Evolutionary conservation across 2,329 filamentous ascomycete species (phyloP).

Genomic region (Orbilia javanica): DNA sequence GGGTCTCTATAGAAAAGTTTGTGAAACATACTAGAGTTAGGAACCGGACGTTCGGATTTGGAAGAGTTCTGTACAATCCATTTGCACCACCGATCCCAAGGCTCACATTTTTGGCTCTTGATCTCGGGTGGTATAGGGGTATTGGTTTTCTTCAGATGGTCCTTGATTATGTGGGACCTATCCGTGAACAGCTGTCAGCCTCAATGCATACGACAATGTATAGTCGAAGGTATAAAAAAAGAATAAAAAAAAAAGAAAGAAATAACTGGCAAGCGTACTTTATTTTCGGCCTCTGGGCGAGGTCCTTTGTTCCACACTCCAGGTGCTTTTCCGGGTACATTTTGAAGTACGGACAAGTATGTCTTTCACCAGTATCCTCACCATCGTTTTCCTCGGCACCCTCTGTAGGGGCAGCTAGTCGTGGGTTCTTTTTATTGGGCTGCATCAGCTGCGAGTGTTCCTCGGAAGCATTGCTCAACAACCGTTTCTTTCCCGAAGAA

Average conservation of each 20-base stretch:
- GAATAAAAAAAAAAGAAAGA: neutral
- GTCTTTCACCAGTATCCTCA: conserved; percentile 34
- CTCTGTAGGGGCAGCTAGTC: conserved; percentile 21
- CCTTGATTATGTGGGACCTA: conserved; percentile 53
- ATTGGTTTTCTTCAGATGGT: conserved; percentile 46
- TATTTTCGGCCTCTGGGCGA: conserved; percentile 51
- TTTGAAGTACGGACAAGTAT: conserved; percentile 54
- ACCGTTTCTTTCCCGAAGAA: conserved; percentile 36
- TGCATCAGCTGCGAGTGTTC: conserved; percentile 25
- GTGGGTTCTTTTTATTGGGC: conserved; percentile 52
- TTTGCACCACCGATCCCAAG: conserved; percentile 54
- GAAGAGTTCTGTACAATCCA: conserved; percentile 48
- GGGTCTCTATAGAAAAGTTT: neutral
- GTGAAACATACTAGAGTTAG: conserved; percentile 42
- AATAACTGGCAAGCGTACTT: conserved; percentile 21
- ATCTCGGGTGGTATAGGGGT: conserved; percentile 55
- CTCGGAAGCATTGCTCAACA: conserved; percentile 50
- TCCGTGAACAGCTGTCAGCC: conserved; percentile 7
- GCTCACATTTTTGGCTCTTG: conserved; percentile 53
- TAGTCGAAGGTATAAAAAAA: too few species aligned
- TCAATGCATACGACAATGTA: neutral
- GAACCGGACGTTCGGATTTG: conserved; percentile 46
- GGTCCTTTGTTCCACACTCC: conserved; percentile 54
- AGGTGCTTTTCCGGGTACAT: conserved; percentile 51
- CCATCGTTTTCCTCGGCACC: conserved; percentile 29